Percentiles rank a stretch among this genome's conserved stretches.
Evolutionary conservation across 441 rosid genomes (phyloP).

Genomic region (Omphalea diandra): DNA sequence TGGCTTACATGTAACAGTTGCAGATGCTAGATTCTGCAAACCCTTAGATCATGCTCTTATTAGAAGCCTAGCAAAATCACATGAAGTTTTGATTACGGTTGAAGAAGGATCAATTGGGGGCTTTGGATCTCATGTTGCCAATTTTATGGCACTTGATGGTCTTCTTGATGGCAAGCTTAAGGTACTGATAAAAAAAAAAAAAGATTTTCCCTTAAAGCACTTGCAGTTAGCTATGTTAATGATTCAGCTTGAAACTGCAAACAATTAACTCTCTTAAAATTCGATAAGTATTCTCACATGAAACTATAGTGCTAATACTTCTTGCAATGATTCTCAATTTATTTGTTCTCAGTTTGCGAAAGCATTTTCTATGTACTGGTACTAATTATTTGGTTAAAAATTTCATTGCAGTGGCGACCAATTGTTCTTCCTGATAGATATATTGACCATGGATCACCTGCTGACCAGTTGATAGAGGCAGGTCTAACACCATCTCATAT

Average conservation of each 20-base stretch:
- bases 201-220: too few relatives aligned
- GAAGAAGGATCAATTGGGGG: slow-evolving; percentile 98
- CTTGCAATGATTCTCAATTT: too few relatives aligned
- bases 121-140: slow-evolving; percentile 91
- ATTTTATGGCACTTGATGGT: slow-evolving; percentile 84
- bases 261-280: too few relatives aligned
- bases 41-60: slow-evolving; percentile 76
- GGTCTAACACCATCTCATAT: slow-evolving; percentile 91
- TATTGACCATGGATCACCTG: slow-evolving; percentile 90
- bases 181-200: too few relatives aligned
- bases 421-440: slow-evolving; percentile 77
- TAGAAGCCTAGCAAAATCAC: slow-evolving; percentile 73
- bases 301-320: too few relatives aligned
- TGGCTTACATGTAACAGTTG: slow-evolving; percentile 64
- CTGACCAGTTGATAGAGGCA: slow-evolving; percentile 71
- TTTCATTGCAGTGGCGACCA: slow-evolving; percentile 38
- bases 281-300: too few relatives aligned
- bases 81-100: slow-evolving; percentile 74
- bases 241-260: too few relatives aligned
- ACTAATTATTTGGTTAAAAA: background rate
- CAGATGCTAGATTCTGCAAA: slow-evolving; percentile 88
- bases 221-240: too few relatives aligned
- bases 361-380: background rate
- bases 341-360: background rate
- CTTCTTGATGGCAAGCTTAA: slow-evolving; percentile 82